Evolutionary conservation across 495 filamentous ascomycete genomes (phyloP), one percentile per base, ranked within the genome.

Genomic region (Arthonia radiata): DNA sequence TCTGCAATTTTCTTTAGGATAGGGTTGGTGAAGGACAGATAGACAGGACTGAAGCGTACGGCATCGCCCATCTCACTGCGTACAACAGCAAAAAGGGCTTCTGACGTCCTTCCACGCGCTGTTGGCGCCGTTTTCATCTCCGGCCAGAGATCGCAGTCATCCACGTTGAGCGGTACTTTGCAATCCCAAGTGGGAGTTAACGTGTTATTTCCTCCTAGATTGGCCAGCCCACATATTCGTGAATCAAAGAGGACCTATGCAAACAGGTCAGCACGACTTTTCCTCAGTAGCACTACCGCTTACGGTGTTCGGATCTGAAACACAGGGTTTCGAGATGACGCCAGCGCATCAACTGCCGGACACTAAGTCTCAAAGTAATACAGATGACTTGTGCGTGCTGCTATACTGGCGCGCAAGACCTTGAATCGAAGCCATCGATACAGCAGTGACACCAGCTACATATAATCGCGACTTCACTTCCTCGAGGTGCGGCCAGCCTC

Each of bases 101-200:
- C 63, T n/a, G 51, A 59, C 7, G 52, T 33, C 29, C 31, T 38
- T 4, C 21, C 35, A 10, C 50, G 45, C 7, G 33, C 29, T 9
- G 34, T 14, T 12, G 61, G 59, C 6, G 39, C 34, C 2, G 27
- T 29, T 26, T 53, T 56, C 53, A 64, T 61, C 24, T 57, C 57
- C 1, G 52, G 42, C 26, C 47, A 50, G 6, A 68, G 40, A 14
- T 67, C 61, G 23, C 37, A 56, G 34, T 71, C 61, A 31, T 59
- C 61, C 12, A 65, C 48, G 34, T 68, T 66, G 15, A 59, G 40
- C 18, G 64, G 61, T 13, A 42, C 33, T 18, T 33, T 42, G 38
- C 61, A 66, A 41, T 67, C 57, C 60, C 62, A 69, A 15, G 48
- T 59, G 0, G 61, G 64, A 34, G 37, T 32, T 7, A 65, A 36